A percentile compares a stretch with the other conserved stretches of the same genome.
Evolutionary conservation across 768 basidiomycete species (phyloP).

Genomic region (Leucocoprinus leucothites): DNA sequence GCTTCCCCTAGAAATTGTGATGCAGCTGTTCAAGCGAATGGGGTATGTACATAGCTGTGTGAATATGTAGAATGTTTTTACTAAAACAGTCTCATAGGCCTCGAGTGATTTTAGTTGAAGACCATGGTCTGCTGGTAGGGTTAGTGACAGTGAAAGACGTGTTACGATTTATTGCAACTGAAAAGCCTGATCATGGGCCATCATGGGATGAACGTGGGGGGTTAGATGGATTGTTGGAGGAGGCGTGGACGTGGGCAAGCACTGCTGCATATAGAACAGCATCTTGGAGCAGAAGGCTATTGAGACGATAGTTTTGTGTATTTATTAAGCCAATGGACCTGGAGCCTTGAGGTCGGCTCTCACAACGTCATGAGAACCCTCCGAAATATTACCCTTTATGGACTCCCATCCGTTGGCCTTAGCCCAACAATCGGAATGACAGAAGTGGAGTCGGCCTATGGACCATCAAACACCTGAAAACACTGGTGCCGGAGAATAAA

Average conservation of each 20-base stretch:
- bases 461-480: constrained; percentile 11
- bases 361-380: not conserved
- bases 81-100: constrained; percentile 51
- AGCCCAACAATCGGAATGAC: constrained; percentile 8
- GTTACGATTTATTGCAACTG: constrained; percentile 74
- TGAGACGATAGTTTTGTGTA: constrained; percentile 28
- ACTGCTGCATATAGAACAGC: constrained; percentile 32
- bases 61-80: constrained; percentile 10
- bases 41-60: constrained; percentile 58
- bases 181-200: constrained; percentile 47
- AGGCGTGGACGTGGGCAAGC: constrained; percentile 54
- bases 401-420: not conserved
- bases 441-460: constrained; percentile 8
- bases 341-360: not conserved
- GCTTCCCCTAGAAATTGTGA: constrained; percentile 91
- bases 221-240: constrained; percentile 61
- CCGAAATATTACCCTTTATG: constrained; percentile 6
- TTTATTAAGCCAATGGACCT: constrained; percentile 12
- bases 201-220: constrained; percentile 64
- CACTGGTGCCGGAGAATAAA: not conserved
- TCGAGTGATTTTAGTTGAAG: constrained; percentile 92
- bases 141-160: constrained; percentile 97
- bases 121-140: constrained; percentile 78
- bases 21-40: constrained; percentile 97
- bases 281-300: constrained; percentile 33